These are phyloP conservation scores for Barnettozyma salicaria DNA, from an alignment of 805 yeast species.

Conservation along the genomic window DNA sequence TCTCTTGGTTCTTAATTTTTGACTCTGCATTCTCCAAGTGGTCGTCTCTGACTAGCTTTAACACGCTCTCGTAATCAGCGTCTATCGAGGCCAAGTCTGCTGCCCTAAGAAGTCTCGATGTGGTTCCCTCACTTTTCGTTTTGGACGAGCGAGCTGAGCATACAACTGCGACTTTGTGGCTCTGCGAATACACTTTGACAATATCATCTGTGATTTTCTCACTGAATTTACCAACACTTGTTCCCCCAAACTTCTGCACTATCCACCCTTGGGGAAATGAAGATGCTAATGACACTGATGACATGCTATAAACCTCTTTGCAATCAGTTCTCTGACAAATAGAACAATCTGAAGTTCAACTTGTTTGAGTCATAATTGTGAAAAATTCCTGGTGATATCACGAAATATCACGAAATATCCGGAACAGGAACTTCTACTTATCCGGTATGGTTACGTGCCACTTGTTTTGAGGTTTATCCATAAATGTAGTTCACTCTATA, in stretches of 20 bases:
- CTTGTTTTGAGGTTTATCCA: too few relatives aligned
- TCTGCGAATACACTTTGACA: conserved; percentile 56
- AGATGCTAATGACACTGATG: conserved; percentile 17
- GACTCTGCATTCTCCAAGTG: conserved; percentile 68
- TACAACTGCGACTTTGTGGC: conserved; percentile 79
- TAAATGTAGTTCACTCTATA: too few relatives aligned
- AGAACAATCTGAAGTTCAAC: not conserved
- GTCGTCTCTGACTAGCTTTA: conserved; percentile 68
- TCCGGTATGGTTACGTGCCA: too few relatives aligned
- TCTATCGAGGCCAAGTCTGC: conserved; percentile 71
- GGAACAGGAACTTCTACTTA: too few relatives aligned
- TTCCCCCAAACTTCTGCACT: conserved; percentile 95
- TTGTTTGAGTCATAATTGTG: too few relatives aligned
- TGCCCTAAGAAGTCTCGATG: conserved; percentile 77
- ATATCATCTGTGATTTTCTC: conserved; percentile 79
- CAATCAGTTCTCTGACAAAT: not conserved
- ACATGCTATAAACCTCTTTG: conserved; percentile 7
- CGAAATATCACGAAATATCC: too few relatives aligned
- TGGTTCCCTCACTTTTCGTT: conserved; percentile 92
- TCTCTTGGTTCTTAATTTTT: conserved; percentile 38
- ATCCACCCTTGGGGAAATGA: conserved; percentile 45
- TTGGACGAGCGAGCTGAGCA: conserved; percentile 92
- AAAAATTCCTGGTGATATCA: too few relatives aligned
- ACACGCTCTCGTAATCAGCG: conserved; percentile 49
- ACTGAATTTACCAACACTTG: conserved; percentile 94